Base-by-base conservation (phyloP, 257 asterid species). In the Solanum appendiculatum region DNA sequence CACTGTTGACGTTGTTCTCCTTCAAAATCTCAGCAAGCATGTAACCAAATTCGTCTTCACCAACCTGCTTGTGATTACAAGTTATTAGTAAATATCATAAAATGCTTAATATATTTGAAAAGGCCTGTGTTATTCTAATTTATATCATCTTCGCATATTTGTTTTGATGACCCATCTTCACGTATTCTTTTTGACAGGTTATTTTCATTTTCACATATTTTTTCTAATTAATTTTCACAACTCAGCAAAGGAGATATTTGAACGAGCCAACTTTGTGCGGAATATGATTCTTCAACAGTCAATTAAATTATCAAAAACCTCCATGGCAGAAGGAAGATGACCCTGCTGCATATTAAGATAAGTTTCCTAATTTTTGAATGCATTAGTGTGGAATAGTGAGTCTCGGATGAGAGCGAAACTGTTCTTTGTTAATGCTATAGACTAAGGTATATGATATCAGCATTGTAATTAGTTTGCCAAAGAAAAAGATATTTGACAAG, bases 21-120 rank as follows among this genome's bases (percentile, higher is more conserved):
- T 93, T 95, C 77, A 97, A 90, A 89, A 95, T 97, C 78, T 97
- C 96, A 46, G 98, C 99, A 87, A 97, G 96, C 99, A 97, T 95
- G 92, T 95, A 97, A 6, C 99, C 99, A 63, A 97, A 97, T 86
- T 97, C 99, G 88, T 96, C 99, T 91, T 97, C 99, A 78, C 99
- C 99, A 72, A 97, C 99, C 99, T 97, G 89, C 56, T 34, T 77
- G 86, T 37, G 75, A 81, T 87, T 72, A 82, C 42, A 48, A 48
- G 11, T 75, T 39, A 12, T 40, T 39, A 75, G 44, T 25, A 70
- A 18, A 60, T 87, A 82, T 3, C 89, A 66, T 64, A 31, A 51
- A 81, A 48, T 5, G 31, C 20, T 73, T 36, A 36, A 73, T 27
- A 21, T 20, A 37, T 5, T 36, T 21, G 51, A 21, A 37, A 20